Evolutionary conservation across 306 rosid species (phyloP).

Genomic region (Vigna trinervia): DNA sequence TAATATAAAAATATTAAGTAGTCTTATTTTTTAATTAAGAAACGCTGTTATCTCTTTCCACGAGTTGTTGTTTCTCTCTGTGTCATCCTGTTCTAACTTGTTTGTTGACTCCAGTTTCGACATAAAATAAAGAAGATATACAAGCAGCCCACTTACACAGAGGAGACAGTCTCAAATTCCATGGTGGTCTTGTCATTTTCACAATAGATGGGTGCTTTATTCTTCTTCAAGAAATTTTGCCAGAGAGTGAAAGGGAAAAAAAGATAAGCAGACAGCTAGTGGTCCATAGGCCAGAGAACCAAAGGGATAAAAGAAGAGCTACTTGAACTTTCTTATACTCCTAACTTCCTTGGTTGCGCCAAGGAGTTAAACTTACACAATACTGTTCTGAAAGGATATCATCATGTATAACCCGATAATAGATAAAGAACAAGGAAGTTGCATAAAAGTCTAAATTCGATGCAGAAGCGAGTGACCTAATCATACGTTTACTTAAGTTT

Average conservation of each 20-base stretch:
- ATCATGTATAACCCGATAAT: neutral
- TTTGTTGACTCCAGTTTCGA: constrained; percentile 9
- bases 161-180: constrained; percentile 34
- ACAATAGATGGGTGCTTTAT: constrained; percentile 56
- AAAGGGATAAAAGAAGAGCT: neutral
- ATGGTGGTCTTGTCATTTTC: constrained; percentile 38
- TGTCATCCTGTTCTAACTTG: constrained; percentile 1
- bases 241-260: neutral
- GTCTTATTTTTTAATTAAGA: neutral
- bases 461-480: neutral
- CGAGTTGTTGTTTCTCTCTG: too few relatives aligned
- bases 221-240: constrained; percentile 39
- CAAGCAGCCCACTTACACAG: neutral
- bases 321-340: constrained; percentile 1
- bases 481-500: too few relatives aligned
- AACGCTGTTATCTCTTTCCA: neutral
- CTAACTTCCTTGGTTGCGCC: constrained; percentile 56
- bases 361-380: constrained; percentile 56
- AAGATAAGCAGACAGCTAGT: neutral
- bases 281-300: neutral
- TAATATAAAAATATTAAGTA: neutral
- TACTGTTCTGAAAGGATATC: neutral
- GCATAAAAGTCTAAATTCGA: neutral
- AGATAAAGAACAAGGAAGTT: neutral
- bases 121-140: neutral